These are phyloP conservation scores for Sporothrix variecibatus DNA, from an alignment of 2,329 filamentous ascomycete genomes.

Conservation along the genomic window DNA sequence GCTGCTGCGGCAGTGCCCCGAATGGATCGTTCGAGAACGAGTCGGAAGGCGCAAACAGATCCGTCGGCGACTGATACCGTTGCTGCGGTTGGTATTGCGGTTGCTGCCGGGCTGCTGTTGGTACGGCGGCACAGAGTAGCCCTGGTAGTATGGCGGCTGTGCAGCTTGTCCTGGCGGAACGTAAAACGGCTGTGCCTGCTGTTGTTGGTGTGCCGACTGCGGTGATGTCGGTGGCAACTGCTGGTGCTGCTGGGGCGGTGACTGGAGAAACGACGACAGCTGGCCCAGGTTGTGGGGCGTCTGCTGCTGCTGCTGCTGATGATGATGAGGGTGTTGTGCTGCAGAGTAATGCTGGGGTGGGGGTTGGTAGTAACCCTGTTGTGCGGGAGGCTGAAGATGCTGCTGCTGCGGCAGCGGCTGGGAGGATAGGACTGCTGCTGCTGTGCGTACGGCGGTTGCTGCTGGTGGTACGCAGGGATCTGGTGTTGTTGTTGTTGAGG, in stretches of 20 bases:
- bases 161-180: background rate
- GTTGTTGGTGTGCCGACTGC: constrained; percentile 16
- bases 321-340: constrained; percentile 10
- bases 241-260: constrained; percentile 32
- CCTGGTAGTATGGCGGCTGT: constrained; percentile 23
- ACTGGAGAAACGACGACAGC: constrained; percentile 22
- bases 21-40: constrained; percentile 27
- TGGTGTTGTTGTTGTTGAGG: constrained; percentile 32
- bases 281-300: constrained; percentile 21
- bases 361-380: constrained; percentile 30
- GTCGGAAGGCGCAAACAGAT: constrained; percentile 25
- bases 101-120: constrained; percentile 27
- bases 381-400: constrained; percentile 31
- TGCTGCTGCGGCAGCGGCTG: constrained; percentile 27
- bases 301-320: constrained; percentile 12
- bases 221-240: constrained; percentile 14
- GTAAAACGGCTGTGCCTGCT: constrained; percentile 14
- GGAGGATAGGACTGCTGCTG: constrained; percentile 31
- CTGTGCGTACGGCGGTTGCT: constrained; percentile 34
- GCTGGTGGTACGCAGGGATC: constrained; percentile 36
- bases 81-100: constrained; percentile 29
- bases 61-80: constrained; percentile 35
- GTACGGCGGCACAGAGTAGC: constrained; percentile 23
- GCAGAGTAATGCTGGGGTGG: constrained; percentile 24
- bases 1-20: constrained; percentile 21